Conservation (phyloP, 202 grass and related monocot species). For the Setaria italica region DNA sequence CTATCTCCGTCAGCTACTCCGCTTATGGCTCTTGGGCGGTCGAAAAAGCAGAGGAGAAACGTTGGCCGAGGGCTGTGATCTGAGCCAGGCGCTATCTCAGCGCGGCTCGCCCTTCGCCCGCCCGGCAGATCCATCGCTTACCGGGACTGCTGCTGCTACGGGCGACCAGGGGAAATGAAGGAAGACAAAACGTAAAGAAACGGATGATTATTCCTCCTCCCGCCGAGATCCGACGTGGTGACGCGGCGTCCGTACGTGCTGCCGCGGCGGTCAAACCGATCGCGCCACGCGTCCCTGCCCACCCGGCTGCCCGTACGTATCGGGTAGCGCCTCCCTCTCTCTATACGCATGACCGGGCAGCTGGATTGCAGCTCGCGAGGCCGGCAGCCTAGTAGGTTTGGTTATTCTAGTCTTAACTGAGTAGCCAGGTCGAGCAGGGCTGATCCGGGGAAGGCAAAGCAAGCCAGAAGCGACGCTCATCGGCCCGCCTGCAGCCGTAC, state of each 20-base stretch:
- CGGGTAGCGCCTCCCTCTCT: no score
- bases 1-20: no score
- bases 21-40: no score
- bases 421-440: not conserved
- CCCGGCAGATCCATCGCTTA: not conserved
- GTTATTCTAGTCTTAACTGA: not conserved
- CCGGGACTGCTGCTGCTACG: no score
- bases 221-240: no score
- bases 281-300: no score
- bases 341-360: no score
- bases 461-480: not conserved
- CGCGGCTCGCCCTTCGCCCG: not conserved
- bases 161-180: no score
- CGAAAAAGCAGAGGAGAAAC: no score
- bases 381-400: not conserved
- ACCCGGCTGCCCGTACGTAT: no score
- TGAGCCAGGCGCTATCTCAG: slow-evolving; percentile 19
- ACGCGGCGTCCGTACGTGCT: not conserved
- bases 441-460: slow-evolving; percentile 1
- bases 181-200: no score
- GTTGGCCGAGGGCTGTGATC: not conserved
- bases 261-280: not conserved
- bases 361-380: not conserved
- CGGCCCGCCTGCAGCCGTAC: not conserved
- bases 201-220: no score